Percentiles rank a stretch among this genome's conserved stretches.
phyloP scores from a whole-genome alignment of 805 yeast genomes.

The Saccharomycodes ludwigii region DNA sequence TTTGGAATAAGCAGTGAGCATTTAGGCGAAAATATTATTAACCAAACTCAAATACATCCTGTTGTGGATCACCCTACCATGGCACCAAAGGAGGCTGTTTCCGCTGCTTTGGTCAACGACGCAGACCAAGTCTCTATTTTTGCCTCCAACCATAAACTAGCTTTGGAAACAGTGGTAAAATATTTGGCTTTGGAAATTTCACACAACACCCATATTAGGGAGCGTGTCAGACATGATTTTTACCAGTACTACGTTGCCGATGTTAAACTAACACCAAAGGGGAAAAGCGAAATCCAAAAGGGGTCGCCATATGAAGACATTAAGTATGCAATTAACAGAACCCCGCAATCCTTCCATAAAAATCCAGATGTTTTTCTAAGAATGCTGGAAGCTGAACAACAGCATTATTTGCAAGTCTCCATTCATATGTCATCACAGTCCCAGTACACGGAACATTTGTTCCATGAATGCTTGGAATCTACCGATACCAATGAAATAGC shows the following conservation, averaged over 20 bases:
- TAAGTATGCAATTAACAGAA: slow-evolving; percentile 78
- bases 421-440: slow-evolving; percentile 33
- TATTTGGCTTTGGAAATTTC: slow-evolving; percentile 69
- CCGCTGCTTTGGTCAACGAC: slow-evolving; percentile 23
- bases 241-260: slow-evolving; percentile 55
- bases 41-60: slow-evolving; percentile 54
- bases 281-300: slow-evolving; percentile 61
- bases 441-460: slow-evolving; percentile 32
- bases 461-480: slow-evolving; percentile 47
- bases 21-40: slow-evolving; percentile 69
- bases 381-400: slow-evolving; percentile 83
- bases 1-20: slow-evolving; percentile 71
- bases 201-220: slow-evolving; percentile 71
- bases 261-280: slow-evolving; percentile 74
- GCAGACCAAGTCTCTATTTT: slow-evolving; percentile 31
- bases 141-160: slow-evolving; percentile 41
- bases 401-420: slow-evolving; percentile 58
- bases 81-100: slow-evolving; percentile 50
- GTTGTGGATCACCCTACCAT: slow-evolving; percentile 52
- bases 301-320: slow-evolving; percentile 78
- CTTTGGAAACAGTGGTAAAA: slow-evolving; percentile 60
- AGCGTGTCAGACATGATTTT: slow-evolving; percentile 51
- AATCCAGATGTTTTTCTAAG: slow-evolving; percentile 76
- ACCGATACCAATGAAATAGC: slow-evolving; percentile 71
- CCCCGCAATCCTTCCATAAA: slow-evolving; percentile 58